Conservation (phyloP, 257 asterid species). For the Solanum appendiculatum region DNA sequence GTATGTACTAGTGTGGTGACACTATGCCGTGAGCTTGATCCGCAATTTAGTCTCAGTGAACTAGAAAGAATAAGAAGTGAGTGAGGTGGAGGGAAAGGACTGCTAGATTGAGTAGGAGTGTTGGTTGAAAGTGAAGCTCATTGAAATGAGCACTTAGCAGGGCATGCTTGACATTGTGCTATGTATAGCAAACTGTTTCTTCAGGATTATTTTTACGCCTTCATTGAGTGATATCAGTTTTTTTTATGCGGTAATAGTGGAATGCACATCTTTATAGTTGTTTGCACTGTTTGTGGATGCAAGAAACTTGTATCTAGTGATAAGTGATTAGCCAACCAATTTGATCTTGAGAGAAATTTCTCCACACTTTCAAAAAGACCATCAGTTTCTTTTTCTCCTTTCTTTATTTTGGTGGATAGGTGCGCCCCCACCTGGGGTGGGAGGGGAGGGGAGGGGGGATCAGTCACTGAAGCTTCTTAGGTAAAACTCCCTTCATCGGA, state of each 20-base stretch:
- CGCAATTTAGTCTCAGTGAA: background rate
- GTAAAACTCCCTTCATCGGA: background rate
- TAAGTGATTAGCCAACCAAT: background rate
- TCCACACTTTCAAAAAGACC: background rate
- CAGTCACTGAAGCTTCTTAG: background rate
- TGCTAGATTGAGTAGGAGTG: background rate
- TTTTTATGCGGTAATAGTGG: background rate
- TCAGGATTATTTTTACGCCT: background rate
- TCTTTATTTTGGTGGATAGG: background rate
- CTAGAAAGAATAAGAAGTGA: background rate
- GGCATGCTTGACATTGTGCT: background rate
- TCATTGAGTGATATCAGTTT: background rate
- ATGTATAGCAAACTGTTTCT: background rate
- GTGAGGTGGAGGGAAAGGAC: background rate
- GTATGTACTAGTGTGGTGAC: background rate
- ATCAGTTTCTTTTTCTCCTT: too few relatives aligned
- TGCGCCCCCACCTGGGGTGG: background rate
- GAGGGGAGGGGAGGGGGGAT: background rate
- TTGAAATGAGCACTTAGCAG: background rate
- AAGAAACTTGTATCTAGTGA: background rate
- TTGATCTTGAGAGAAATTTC: background rate
- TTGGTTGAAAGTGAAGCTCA: background rate
- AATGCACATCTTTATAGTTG: background rate
- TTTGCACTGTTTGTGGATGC: background rate
- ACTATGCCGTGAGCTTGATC: background rate